Evolutionary conservation across 139 green algal genomes (phyloP), one percentile per base, ranked within the genome.

Genomic region (Chlamydomonas incerta): DNA sequence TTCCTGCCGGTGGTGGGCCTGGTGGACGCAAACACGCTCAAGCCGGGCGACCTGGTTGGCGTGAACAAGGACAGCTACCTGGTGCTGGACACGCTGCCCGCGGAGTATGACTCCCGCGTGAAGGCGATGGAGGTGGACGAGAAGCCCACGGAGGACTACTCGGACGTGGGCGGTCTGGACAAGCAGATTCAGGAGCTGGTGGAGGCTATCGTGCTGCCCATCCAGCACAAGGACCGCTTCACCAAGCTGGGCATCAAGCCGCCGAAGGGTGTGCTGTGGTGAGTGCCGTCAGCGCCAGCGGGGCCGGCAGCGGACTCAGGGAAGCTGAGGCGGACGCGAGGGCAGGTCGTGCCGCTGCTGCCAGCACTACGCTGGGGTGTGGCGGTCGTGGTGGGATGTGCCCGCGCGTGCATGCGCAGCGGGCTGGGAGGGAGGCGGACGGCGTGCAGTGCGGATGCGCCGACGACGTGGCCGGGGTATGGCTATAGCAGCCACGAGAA

Each of bases 41-140:
- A 96, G 82, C 97, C 97, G 17, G 93, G 91, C 15, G 97, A 99
- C 88, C 90, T 99, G 82, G 97, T 99, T n/a, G 97, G 97, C 21
- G 97, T 99, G 47, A 99, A 99, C 94, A 99, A 99, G 91, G 98
- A 99, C 94, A 96, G 90, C 72, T 99, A 99, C 88, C 93, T 99
- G 13, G 97, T 99, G 83, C 88, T 99, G 17, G 98, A 99, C 90
- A 99, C 95, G 0, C 93, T 99, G 33, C 98, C 98, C 20, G 96
- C 98, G 0, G 98, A 99, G 93, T 99, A 99, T 76, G 98, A 99
- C 93, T 96, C 94, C 29, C 90, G 98, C 4, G 97, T 99, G 0
- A 99, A 99, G 90, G 97, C 96, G 55, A 98, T 99, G 96, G 94
- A 98, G 90, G 96, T 98, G 81, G 98, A 99, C 86, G 98, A 99